phyloP scores from a whole-genome alignment of 441 rosid genomes.

The Erysimum cheiri region DNA sequence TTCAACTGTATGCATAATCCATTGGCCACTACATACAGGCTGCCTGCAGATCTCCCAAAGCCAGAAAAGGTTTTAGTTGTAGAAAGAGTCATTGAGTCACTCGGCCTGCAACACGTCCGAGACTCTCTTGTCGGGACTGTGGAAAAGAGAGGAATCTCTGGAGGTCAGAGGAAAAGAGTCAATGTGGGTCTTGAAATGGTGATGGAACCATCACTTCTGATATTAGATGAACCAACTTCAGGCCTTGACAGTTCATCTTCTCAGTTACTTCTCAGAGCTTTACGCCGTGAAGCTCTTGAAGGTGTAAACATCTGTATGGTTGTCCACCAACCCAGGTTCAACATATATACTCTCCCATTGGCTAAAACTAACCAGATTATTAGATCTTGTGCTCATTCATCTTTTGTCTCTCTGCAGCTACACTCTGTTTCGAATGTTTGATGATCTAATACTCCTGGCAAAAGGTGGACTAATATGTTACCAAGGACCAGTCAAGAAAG shows the following conservation, averaged over 20 bases:
- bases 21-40: constrained; percentile 48
- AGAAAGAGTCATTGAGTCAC: constrained; percentile 89
- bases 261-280: constrained; percentile 85
- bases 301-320: constrained; percentile 98
- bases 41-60: constrained; percentile 76
- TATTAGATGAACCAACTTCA: constrained; percentile 98
- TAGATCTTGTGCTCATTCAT: constrained; percentile 12
- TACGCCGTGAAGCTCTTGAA: constrained; percentile 98
- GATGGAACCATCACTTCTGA: constrained; percentile 98
- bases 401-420: constrained; percentile 59
- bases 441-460: constrained; percentile 93
- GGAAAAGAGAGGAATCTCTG: constrained; percentile 96
- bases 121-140: constrained; percentile 96
- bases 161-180: constrained; percentile 97
- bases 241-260: constrained; percentile 99
- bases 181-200: constrained; percentile 99
- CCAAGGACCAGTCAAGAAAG: constrained; percentile 89
- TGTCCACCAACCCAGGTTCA: constrained; percentile 93
- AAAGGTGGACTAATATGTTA: constrained; percentile 92
- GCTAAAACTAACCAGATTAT: not conserved
- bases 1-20: constrained; percentile 13
- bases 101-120: constrained; percentile 81
- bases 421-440: constrained; percentile 90
- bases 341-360: not conserved
- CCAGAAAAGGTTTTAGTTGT: constrained; percentile 85